Conservation (phyloP, 2,329 filamentous ascomycete species). For the Spiromastix sp. region DNA sequence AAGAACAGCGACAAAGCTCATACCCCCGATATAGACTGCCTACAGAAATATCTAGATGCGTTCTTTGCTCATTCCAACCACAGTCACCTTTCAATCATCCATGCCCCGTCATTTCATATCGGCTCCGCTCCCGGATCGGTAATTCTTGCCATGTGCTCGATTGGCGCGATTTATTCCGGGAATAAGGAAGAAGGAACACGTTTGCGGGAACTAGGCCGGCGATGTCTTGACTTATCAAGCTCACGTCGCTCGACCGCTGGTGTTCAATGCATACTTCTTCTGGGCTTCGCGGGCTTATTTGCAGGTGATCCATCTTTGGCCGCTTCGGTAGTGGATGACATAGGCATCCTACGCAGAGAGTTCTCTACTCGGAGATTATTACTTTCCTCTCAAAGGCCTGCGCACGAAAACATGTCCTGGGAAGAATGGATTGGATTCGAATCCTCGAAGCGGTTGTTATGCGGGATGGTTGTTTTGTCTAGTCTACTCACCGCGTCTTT, state of each 20-base stretch:
- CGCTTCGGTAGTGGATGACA: no score
- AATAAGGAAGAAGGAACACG: no score
- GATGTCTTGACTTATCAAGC: no score
- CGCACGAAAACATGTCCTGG: background rate
- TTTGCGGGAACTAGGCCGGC: no score
- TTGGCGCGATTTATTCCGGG: no score
- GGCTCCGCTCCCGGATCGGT: slow-evolving; percentile 19
- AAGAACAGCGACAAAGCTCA: background rate
- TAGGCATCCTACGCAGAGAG: no score
- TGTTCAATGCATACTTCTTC: no score
- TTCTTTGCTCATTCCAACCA: slow-evolving; percentile 25
- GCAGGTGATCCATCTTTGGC: no score
- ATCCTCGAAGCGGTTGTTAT: slow-evolving; percentile 14
- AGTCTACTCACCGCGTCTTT: background rate
- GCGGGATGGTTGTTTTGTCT: background rate
- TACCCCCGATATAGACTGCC: slow-evolving; percentile 4
- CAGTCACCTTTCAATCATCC: slow-evolving; percentile 24
- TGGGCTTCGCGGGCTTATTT: no score
- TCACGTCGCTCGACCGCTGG: no score
- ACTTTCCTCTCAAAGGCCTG: no score
- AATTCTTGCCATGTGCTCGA: slow-evolving; percentile 25
- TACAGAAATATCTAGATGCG: slow-evolving; percentile 20
- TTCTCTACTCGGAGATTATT: no score
- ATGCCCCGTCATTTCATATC: slow-evolving; percentile 21
- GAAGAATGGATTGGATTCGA: slow-evolving; percentile 1